Conservation (phyloP, 148 eudicot genomes). For the Suaeda aralocaspica region DNA sequence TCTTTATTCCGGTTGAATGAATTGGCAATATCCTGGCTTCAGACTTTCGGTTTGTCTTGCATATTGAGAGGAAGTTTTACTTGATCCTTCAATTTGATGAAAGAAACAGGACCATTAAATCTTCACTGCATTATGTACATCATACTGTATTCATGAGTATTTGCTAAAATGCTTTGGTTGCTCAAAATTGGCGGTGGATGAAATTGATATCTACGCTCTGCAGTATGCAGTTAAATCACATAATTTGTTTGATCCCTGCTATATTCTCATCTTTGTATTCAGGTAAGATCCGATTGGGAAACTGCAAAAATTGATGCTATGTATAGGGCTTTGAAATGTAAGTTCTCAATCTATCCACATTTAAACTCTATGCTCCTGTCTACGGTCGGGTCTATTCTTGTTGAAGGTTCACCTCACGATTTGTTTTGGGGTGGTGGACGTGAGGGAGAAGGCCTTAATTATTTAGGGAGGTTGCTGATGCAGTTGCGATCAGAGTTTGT, state of each 20-base stretch:
- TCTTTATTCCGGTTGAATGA: background rate
- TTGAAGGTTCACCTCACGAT: conserved; percentile 96
- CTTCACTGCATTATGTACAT: background rate
- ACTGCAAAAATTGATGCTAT: conserved; percentile 62
- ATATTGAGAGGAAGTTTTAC: too few relatives aligned
- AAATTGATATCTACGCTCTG: background rate
- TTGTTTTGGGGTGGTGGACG: conserved; percentile 99
- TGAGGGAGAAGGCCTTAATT: conserved; percentile 97
- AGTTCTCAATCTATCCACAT: conserved; percentile 79
- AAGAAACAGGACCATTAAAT: too few relatives aligned
- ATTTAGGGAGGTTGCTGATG: conserved; percentile 91
- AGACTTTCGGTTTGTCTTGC: background rate
- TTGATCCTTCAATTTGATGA: background rate
- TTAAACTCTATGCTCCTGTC: conserved; percentile 69
- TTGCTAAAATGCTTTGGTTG: background rate
- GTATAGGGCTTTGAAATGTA: conserved; percentile 84
- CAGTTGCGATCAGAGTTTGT: conserved; percentile 82
- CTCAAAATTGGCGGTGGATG: background rate
- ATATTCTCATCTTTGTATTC: conserved; percentile 11
- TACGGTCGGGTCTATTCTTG: conserved; percentile 69
- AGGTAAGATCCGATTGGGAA: conserved; percentile 93
- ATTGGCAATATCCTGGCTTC: background rate
- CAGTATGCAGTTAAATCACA: background rate
- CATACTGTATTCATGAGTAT: background rate
- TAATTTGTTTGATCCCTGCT: background rate